A percentile compares a stretch with the other conserved stretches of the same genome.
Conservation (phyloP, 176 grass and related monocot genomes). For the Secale cereale region DNA sequence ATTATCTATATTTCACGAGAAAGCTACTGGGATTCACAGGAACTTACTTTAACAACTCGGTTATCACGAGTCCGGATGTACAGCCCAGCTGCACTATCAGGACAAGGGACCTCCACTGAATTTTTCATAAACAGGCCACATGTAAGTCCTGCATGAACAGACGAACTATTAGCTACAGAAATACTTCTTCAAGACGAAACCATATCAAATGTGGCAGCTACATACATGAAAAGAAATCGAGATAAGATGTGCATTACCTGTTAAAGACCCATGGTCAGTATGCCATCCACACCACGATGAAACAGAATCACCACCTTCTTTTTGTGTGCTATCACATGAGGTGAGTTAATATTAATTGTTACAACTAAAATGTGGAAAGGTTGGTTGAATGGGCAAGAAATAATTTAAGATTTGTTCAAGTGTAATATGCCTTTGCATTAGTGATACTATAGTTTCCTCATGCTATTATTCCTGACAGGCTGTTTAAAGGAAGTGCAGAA, state of each 20-base stretch:
- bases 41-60: constrained; percentile 63
- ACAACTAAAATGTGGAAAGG: background rate
- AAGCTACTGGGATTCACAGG: background rate
- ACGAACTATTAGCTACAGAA: constrained; percentile 5
- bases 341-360: background rate
- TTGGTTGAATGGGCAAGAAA: background rate
- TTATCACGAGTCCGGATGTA: constrained; percentile 79
- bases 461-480: background rate
- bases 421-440: constrained; percentile 6
- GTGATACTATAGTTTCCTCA: background rate
- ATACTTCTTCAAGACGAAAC: background rate
- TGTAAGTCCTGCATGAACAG: constrained; percentile 66
- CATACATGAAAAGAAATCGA: background rate
- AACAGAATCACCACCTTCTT: constrained; percentile 42
- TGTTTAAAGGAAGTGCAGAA: background rate
- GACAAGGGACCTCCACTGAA: constrained; percentile 66
- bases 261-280: constrained; percentile 88
- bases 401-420: background rate
- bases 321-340: constrained; percentile 42
- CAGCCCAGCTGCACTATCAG: constrained; percentile 85
- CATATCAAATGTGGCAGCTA: background rate
- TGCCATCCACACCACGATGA: constrained; percentile 99
- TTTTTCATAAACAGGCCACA: constrained; percentile 84
- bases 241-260: constrained; percentile 40
- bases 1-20: background rate